These are phyloP conservation scores for Aspergillus fructus DNA, from an alignment of 2,329 filamentous ascomycete genomes.

Conservation along the genomic window DNA sequence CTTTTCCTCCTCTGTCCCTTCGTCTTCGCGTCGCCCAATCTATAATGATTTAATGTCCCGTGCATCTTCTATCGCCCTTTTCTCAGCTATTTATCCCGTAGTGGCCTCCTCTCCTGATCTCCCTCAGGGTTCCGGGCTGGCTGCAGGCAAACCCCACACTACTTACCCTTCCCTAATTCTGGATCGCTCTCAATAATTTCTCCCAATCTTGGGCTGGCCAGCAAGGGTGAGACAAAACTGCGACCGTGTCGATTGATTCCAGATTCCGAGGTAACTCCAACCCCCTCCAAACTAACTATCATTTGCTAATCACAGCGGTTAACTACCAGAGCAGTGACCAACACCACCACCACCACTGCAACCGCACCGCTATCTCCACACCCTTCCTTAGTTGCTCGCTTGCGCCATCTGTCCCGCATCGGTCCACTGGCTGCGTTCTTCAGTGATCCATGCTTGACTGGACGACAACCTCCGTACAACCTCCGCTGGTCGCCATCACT, in stretches of 20 bases:
- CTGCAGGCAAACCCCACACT: slow-evolving; percentile 30
- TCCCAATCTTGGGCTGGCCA: slow-evolving; percentile 14
- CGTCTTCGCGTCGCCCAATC: neutral
- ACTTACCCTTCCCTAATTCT: slow-evolving; percentile 14
- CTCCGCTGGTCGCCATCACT: slow-evolving; percentile 26
- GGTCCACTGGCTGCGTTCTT: slow-evolving; percentile 26
- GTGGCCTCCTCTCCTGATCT: slow-evolving; percentile 1
- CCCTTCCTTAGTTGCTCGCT: slow-evolving; percentile 25
- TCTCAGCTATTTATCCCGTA: neutral
- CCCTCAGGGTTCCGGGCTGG: slow-evolving; percentile 22
- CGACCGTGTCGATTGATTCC: neutral
- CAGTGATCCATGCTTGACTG: slow-evolving; percentile 33
- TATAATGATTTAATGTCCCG: slow-evolving; percentile 8
- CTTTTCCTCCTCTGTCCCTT: slow-evolving; percentile 12
- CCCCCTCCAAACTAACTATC: neutral
- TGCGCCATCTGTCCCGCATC: slow-evolving; percentile 28
- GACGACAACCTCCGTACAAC: slow-evolving; percentile 23
- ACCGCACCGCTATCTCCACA: slow-evolving; percentile 16
- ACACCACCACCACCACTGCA: slow-evolving; percentile 4
- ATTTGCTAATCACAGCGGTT: slow-evolving; percentile 2
- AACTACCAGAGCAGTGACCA: slow-evolving; percentile 12
- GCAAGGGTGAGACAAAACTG: slow-evolving; percentile 13
- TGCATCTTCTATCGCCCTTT: neutral
- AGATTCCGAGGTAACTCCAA: neutral
- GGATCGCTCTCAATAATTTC: slow-evolving; percentile 11